These are phyloP conservation scores for Silene coronaria DNA, from an alignment of 179 eudicot species.

Conservation along the genomic window DNA sequence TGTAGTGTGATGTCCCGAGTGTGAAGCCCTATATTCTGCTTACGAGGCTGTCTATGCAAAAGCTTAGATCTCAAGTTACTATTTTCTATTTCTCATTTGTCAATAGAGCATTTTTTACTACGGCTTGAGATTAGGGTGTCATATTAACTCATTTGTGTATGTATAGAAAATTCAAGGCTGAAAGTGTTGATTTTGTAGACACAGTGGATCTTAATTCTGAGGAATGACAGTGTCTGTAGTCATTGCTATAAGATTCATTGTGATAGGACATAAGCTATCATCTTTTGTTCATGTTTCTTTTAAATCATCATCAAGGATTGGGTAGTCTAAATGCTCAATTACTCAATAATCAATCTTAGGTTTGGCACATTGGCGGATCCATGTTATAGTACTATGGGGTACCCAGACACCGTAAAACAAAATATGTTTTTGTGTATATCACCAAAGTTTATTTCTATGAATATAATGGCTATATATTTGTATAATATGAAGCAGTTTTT, in stretches of 20 bases:
- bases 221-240: neutral
- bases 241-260: neutral
- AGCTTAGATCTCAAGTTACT: neutral
- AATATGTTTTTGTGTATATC: too few species aligned
- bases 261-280: neutral
- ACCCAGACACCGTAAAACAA: too few species aligned
- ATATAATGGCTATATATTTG: too few species aligned
- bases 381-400: too few species aligned
- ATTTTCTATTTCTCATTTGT: neutral
- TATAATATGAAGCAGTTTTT: too few species aligned
- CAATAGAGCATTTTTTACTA: neutral
- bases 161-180: neutral
- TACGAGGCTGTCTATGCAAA: neutral
- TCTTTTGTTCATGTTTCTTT: neutral
- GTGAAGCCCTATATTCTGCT: neutral
- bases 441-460: too few species aligned
- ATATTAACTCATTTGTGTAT: neutral
- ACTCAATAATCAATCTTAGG: slow-evolving; percentile 8
- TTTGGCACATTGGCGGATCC: neutral
- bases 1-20: neutral
- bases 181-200: too few species aligned
- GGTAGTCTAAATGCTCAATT: neutral
- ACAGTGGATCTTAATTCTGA: neutral
- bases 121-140: neutral
- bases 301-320: neutral